phyloP scores from a whole-genome alignment of 345 rosid species.

The Rhizophora mangle region DNA sequence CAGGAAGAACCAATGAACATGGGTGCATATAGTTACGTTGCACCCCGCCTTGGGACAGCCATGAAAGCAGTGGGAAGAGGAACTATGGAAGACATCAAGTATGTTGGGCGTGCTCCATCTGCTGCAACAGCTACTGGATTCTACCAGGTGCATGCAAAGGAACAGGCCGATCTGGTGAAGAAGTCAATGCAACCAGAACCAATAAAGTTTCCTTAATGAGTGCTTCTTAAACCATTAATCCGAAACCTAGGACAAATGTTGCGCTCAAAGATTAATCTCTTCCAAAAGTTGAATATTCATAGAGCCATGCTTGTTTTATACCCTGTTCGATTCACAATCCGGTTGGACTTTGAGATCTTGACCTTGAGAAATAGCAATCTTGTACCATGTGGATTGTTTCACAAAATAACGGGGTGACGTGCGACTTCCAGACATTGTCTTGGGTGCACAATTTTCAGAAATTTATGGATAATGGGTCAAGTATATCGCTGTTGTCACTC shows the following conservation, averaged over 20 bases:
- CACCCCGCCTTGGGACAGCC: conserved; percentile 61
- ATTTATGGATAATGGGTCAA: no score
- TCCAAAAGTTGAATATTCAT: background rate
- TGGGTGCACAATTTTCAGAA: no score
- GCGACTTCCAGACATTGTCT: no score
- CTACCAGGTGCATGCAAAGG: conserved; percentile 49
- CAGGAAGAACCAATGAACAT: conserved; percentile 93
- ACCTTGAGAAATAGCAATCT: no score
- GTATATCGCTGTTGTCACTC: no score
- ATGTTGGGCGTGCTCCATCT: conserved; percentile 69
- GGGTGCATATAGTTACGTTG: conserved; percentile 59
- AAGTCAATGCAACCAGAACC: conserved; percentile 56
- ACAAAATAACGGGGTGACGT: no score
- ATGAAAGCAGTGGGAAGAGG: conserved; percentile 54
- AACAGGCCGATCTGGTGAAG: conserved; percentile 58
- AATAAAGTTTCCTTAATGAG: conserved; percentile 30
- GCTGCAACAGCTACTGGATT: conserved; percentile 80
- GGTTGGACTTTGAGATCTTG: no score
- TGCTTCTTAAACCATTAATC: background rate
- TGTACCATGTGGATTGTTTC: no score
- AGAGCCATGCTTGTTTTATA: no score
- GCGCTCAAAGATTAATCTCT: background rate
- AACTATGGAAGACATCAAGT: conserved; percentile 53
- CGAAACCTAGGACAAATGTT: background rate
- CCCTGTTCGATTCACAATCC: no score